phyloP scores from a whole-genome alignment of 805 yeast species.

The Wickerhamiella spandovensis region DNA sequence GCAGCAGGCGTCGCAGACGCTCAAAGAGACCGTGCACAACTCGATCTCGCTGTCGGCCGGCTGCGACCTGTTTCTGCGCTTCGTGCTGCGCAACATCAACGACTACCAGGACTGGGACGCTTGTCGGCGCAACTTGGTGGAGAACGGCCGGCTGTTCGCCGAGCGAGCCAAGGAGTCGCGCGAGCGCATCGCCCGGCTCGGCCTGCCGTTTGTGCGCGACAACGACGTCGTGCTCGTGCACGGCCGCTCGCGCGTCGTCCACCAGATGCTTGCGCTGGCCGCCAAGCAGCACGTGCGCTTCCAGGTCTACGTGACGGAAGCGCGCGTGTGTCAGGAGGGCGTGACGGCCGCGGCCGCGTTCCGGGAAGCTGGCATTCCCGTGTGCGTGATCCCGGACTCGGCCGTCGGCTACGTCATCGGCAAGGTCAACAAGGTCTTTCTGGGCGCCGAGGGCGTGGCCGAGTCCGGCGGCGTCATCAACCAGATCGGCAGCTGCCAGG shows the following conservation, averaged over 20 bases:
- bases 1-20: conserved; percentile 57
- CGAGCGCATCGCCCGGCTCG: conserved; percentile 73
- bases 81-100: conserved; percentile 78
- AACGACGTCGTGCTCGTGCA: conserved; percentile 84
- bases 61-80: conserved; percentile 89
- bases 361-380: conserved; percentile 67
- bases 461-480: conserved; percentile 97
- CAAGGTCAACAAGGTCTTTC: conserved; percentile 81
- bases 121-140: conserved; percentile 74
- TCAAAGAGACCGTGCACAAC: conserved; percentile 72
- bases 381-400: conserved; percentile 74
- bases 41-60: conserved; percentile 93
- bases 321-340: conserved; percentile 74
- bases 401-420: conserved; percentile 90
- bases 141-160: conserved; percentile 84
- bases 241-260: conserved; percentile 84
- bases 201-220: conserved; percentile 80
- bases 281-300: conserved; percentile 68
- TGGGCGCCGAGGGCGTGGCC: conserved; percentile 98
- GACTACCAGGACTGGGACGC: conserved; percentile 88
- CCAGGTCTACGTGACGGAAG: conserved; percentile 84
- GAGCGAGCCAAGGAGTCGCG: conserved; percentile 86
- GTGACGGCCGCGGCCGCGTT: conserved; percentile 55
- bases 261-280: conserved; percentile 61
- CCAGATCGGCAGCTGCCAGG: conserved; percentile 81